Base-by-base conservation (phyloP, 331 rosid species). In the Rhamnella rubrinervis region DNA sequence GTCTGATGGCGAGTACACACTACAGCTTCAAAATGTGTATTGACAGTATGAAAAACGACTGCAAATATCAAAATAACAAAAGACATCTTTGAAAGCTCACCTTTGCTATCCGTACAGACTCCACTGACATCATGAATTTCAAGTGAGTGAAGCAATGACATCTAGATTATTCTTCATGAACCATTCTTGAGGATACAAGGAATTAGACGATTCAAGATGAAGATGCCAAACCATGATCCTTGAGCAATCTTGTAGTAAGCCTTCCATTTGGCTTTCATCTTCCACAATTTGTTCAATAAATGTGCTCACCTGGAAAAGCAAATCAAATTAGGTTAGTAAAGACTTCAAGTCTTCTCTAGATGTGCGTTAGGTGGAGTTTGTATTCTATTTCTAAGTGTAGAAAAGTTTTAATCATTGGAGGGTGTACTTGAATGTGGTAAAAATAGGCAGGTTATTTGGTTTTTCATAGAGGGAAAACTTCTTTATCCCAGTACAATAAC, bases 211-310 rank as follows among this genome's bases (percentile, higher is more conserved):
- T 77, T 68, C 74, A 6, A 80, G 78, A 77, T 67, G 77, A 67
- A 78, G 65, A 63, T 71, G 84, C 98, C 97, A 93, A 76, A 93
- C 97, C 96, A 83, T 78, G 74, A 91, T 76, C 68, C 78, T 81
- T 0, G 87, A 85, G 88, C 95, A 93, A 76, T 80, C 81, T 70
- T 73, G 74, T 68, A 28, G 72, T 67, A 91, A 73, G 62, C 95
- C 88, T 74, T 93, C 96, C 96, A 91, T 93, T 79, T 91, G 95
- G 83, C 91, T 88, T 78, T 93, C 98, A 75, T 91, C 96, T 83
- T 93, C 92, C 53, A 91, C 89, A 65, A 88, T 16, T 77, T 87
- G 97, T 81, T 87, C 92, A 16, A 93, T 83, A 72, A 93, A 91
- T 50, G 86, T 57, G 84, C 95, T 93, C 56, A 68, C 92, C 98